Percentiles rank a stretch among this genome's conserved stretches.
Evolutionary conservation across 768 basidiomycete genomes (phyloP).

Genomic region (Suillus variegatus): DNA sequence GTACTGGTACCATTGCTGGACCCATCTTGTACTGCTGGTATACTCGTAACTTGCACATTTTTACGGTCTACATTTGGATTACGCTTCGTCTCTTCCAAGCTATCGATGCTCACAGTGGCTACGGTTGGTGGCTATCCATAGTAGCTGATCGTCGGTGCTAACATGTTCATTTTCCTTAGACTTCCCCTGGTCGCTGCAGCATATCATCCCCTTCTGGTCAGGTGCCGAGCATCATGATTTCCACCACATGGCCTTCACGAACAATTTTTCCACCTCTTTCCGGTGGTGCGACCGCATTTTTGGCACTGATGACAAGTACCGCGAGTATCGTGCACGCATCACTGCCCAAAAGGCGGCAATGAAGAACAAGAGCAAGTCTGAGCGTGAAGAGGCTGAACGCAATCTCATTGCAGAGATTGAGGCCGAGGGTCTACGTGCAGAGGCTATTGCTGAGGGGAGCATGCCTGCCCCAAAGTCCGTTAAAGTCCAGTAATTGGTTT

Average conservation of each 20-base stretch:
- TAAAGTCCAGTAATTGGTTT: constrained; percentile 27
- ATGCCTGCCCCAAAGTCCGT: constrained; percentile 16
- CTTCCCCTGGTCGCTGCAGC: constrained; percentile 96
- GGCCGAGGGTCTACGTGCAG: constrained; percentile 69
- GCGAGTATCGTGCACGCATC: constrained; percentile 70
- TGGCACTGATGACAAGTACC: constrained; percentile 92
- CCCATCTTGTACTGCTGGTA: constrained; percentile 86
- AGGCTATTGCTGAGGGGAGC: constrained; percentile 52
- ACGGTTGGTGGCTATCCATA: constrained; percentile 55
- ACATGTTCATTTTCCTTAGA: constrained; percentile 42
- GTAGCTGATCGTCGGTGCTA: not conserved
- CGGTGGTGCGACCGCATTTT: constrained; percentile 89
- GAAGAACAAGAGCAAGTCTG: constrained; percentile 54
- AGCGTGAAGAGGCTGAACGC: constrained; percentile 57
- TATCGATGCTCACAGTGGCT: constrained; percentile 95
- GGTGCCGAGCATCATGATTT: constrained; percentile 98
- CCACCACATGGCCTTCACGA: constrained; percentile 96
- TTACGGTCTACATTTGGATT: constrained; percentile 95
- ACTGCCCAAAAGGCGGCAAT: constrained; percentile 57
- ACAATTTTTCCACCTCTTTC: constrained; percentile 94
- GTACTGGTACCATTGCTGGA: constrained; percentile 86
- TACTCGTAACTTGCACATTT: constrained; percentile 75
- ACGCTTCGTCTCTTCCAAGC: constrained; percentile 94
- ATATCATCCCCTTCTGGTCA: constrained; percentile 94
- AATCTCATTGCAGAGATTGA: constrained; percentile 70